Evolutionary conservation across 805 yeast species (phyloP), one percentile per base, ranked within the genome.

Genomic region (Pichia nakasei): DNA sequence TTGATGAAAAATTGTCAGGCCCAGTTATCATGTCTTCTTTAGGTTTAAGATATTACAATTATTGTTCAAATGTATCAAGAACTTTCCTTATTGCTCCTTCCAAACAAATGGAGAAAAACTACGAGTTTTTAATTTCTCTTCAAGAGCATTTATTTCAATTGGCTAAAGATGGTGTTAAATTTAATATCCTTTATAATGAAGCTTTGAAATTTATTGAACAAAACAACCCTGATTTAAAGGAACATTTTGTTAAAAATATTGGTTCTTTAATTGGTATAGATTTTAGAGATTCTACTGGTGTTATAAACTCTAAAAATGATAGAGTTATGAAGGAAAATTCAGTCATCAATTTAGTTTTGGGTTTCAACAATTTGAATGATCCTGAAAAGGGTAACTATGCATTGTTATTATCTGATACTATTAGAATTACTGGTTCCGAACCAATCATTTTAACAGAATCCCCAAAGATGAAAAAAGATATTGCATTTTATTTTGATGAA

Each of bases 261-360:
- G 97, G 97, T 42, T 85, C 93, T 75, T 69, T 85, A 45, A 81
- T 85, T 45, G 97, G 97, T 47, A 73, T 91, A 48, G 96, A 87
- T 56, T 86, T 85, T 57, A 75, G 95, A 63, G 96, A 88, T 61
- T 72, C 89, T 0, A 67, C 81, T 2, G 77, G 85, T 50, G 70
- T 87, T 17, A 67, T 91, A 43, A 85, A 83, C 56, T 71, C 76
- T 22, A 88, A 85, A 55, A 83, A 78, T 60, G 84, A 81, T 34
- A 71, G 91, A 52, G 65, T 60, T 20, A 66, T 91, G 41, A 72
- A 72, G 46, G 82, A 80, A 47, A 91, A 89, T 35, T 80, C 86
- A 53, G 79, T 86, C 19, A 73, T 87, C 43, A 78, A 85, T 37
- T 64, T 91, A 46, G 78, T 85, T 3, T 65, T 89, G 48, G 96